Conservation (phyloP, 805 yeast genomes). For the Teunomyces cretensis region DNA sequence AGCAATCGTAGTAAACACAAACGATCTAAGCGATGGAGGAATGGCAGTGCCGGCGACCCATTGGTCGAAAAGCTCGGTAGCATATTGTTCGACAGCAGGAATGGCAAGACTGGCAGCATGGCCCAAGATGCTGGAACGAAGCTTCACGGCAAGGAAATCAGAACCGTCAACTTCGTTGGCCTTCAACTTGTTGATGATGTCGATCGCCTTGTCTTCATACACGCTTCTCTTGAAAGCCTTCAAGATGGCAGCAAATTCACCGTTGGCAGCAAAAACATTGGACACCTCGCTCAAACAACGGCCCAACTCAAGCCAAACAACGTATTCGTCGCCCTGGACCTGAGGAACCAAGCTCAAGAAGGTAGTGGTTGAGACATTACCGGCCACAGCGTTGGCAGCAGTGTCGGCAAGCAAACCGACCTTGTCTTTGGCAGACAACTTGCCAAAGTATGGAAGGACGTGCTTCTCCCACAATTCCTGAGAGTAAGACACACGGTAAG, state of each 20-base stretch:
- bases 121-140: constrained; percentile 40
- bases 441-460: constrained; percentile 36
- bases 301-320: constrained; percentile 57
- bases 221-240: constrained; percentile 29
- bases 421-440: constrained; percentile 47
- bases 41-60: constrained; percentile 27
- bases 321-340: constrained; percentile 36
- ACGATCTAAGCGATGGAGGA: constrained; percentile 45
- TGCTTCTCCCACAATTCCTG: constrained; percentile 38
- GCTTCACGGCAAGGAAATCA: constrained; percentile 29
- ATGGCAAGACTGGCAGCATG: constrained; percentile 41
- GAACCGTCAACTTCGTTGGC: constrained; percentile 14
- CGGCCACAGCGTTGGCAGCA: constrained; percentile 49
- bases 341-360: constrained; percentile 43
- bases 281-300: constrained; percentile 33
- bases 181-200: constrained; percentile 21
- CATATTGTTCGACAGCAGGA: constrained; percentile 35
- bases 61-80: constrained; percentile 27
- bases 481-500: constrained; percentile 56
- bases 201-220: constrained; percentile 30
- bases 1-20: constrained; percentile 44
- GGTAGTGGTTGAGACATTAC: constrained; percentile 39
- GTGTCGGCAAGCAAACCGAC: constrained; percentile 57
- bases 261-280: constrained; percentile 31
- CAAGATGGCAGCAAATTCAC: constrained; percentile 20